Conservation (phyloP, 306 rosid species). For the Glycyrrhiza uralensis region DNA sequence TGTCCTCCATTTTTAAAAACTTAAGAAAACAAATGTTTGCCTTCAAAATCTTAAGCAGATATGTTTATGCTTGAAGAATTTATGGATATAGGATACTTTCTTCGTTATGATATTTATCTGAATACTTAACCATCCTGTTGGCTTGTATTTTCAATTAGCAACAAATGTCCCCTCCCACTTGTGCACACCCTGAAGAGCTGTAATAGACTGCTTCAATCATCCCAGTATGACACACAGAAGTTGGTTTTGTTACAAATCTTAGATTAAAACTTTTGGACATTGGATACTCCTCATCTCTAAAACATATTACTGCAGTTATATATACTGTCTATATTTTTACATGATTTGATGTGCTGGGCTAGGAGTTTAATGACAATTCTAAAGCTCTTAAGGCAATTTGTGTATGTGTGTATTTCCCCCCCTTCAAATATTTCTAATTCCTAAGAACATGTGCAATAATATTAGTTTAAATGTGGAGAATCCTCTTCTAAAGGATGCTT, state of each 20-base stretch:
- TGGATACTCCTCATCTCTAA: not conserved
- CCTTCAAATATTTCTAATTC: not conserved
- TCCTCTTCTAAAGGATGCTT: not conserved
- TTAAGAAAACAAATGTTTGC: too few relatives aligned
- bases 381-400: not conserved
- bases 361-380: not conserved
- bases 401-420: not conserved
- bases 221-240: not conserved
- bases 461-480: not conserved
- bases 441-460: not conserved
- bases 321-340: not conserved
- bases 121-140: not conserved
- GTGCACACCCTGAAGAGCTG: not conserved
- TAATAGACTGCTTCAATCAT: conserved; percentile 11
- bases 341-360: not conserved
- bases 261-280: conserved; percentile 1
- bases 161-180: not conserved
- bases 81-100: too few relatives aligned
- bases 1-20: too few relatives aligned
- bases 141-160: conserved; percentile 3
- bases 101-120: too few relatives aligned
- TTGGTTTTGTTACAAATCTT: conserved; percentile 1
- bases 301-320: not conserved
- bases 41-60: too few relatives aligned
- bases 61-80: too few relatives aligned